Evolutionary conservation across 371 early-diverging fungal species (phyloP).

Genomic region (Lichtheimia ramosa): DNA sequence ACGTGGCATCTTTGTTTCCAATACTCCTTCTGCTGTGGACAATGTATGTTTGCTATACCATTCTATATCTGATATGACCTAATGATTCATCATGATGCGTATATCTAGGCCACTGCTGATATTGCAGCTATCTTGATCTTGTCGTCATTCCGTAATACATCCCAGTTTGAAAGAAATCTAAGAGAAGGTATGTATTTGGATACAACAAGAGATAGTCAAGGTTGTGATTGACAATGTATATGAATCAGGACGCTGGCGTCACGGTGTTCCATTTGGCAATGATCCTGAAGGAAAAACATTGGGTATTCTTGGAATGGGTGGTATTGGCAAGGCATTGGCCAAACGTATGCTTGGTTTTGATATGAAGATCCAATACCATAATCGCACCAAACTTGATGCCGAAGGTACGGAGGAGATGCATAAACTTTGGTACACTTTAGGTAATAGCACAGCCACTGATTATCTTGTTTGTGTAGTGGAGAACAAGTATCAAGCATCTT

Average conservation of each 20-base stretch:
- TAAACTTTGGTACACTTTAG: neutral
- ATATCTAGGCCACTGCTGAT: conserved; percentile 51
- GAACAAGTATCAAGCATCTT: conserved; percentile 32
- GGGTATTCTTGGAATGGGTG: conserved; percentile 64
- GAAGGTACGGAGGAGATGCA: conserved; percentile 21
- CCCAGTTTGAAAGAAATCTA: conserved; percentile 42
- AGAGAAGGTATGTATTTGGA: conserved; percentile 36
- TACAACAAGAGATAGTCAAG: neutral
- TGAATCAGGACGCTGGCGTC: conserved; percentile 38
- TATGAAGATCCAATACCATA: conserved; percentile 57
- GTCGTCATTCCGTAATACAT: conserved; percentile 45
- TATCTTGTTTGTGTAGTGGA: conserved; percentile 20
- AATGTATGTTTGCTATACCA: conserved; percentile 12
- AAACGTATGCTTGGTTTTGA: conserved; percentile 56
- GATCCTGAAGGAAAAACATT: conserved; percentile 51
- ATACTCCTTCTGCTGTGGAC: conserved; percentile 47
- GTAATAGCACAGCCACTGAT: neutral
- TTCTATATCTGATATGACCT: too few relatives aligned
- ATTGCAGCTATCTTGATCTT: conserved; percentile 53
- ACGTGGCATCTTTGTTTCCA: conserved; percentile 34
- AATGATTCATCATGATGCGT: neutral
- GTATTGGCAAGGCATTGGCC: conserved; percentile 62
- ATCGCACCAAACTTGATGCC: conserved; percentile 39
- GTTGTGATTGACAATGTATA: neutral
- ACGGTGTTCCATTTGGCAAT: conserved; percentile 47